These are phyloP conservation scores for Buddleja alternifolia DNA, from an alignment of 257 asterid genomes.

Conservation along the genomic window DNA sequence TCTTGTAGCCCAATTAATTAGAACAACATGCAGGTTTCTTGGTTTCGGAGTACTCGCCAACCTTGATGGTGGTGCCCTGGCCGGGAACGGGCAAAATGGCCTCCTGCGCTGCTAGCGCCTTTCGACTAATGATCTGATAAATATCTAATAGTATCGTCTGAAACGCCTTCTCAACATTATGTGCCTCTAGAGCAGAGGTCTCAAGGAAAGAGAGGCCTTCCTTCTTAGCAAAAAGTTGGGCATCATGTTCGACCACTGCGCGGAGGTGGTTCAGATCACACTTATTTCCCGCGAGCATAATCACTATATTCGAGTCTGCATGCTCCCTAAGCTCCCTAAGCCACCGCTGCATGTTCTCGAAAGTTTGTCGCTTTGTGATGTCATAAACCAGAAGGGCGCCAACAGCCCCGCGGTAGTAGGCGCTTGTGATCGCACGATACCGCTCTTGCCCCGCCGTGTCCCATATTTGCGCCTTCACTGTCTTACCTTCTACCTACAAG, in stretches of 20 bases:
- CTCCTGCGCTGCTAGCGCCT: conserved; percentile 49
- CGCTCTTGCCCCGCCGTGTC: conserved; percentile 60
- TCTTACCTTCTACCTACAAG: conserved; percentile 46
- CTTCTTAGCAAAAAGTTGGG: conserved; percentile 42
- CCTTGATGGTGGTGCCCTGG: conserved; percentile 50
- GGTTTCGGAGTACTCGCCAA: conserved; percentile 31
- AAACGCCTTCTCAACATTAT: conserved; percentile 47
- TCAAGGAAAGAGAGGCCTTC: conserved; percentile 54
- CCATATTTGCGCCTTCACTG: conserved; percentile 57
- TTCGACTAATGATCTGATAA: conserved; percentile 49
- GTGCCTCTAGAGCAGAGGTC: conserved; percentile 53
- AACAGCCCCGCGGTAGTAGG: conserved; percentile 56
- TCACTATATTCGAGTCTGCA: conserved; percentile 50
- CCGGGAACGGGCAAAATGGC: conserved; percentile 38
- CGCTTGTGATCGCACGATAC: conserved; percentile 56
- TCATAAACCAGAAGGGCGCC: conserved; percentile 53
- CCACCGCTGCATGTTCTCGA: conserved; percentile 53
- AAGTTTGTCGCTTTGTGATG: conserved; percentile 46
- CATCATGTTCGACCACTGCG: conserved; percentile 43
- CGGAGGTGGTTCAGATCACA: conserved; percentile 51
- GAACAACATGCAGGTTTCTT: conserved; percentile 44
- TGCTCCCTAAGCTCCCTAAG: conserved; percentile 45
- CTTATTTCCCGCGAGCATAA: conserved; percentile 52
- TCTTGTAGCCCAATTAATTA: conserved; percentile 7
- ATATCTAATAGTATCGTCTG: conserved; percentile 49